These are phyloP conservation scores for Piloderma croceum DNA, from an alignment of 768 basidiomycete genomes.

Conservation along the genomic window DNA sequence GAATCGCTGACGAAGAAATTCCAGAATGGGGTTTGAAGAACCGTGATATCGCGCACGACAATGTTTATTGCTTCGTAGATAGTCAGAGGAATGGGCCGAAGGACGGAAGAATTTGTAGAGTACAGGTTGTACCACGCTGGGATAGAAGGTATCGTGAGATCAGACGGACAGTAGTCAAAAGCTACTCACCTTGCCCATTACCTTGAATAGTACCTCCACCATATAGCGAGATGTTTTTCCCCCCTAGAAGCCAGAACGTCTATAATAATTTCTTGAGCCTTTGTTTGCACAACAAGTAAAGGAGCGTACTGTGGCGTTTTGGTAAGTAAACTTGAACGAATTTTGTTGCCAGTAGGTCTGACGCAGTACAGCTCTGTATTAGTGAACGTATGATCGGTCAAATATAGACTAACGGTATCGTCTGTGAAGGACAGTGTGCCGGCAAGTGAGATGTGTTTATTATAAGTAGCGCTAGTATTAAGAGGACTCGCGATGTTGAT, in stretches of 20 bases:
- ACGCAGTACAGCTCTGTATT: slow-evolving; percentile 40
- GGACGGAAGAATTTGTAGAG: slow-evolving; percentile 40
- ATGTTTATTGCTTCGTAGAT: slow-evolving; percentile 47
- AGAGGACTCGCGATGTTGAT: slow-evolving; percentile 46
- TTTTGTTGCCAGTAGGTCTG: neutral
- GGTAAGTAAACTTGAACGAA: neutral
- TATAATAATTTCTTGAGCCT: too few relatives aligned
- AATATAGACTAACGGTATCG: slow-evolving; percentile 47
- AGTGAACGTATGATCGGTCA: slow-evolving; percentile 45
- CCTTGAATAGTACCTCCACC: slow-evolving; percentile 66
- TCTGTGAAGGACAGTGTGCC: slow-evolving; percentile 23
- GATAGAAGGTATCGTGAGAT: slow-evolving; percentile 19
- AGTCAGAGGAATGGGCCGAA: slow-evolving; percentile 53
- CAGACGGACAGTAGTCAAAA: slow-evolving; percentile 6
- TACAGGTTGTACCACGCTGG: slow-evolving; percentile 25
- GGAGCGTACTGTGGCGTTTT: slow-evolving; percentile 41
- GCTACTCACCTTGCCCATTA: slow-evolving; percentile 46
- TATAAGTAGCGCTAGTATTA: slow-evolving; percentile 46
- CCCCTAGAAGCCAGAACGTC: slow-evolving; percentile 53
- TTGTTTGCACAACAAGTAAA: slow-evolving; percentile 49
- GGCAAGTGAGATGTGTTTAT: slow-evolving; percentile 44
- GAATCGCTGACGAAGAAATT: slow-evolving; percentile 47
- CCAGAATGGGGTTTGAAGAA: slow-evolving; percentile 51
- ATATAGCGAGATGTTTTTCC: slow-evolving; percentile 40
- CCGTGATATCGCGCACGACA: slow-evolving; percentile 39